A percentile compares a stretch with the other conserved stretches of the same genome.
These are phyloP conservation scores for Teunomyces tritomae DNA, from an alignment of 805 yeast species.

Conservation along the genomic window DNA sequence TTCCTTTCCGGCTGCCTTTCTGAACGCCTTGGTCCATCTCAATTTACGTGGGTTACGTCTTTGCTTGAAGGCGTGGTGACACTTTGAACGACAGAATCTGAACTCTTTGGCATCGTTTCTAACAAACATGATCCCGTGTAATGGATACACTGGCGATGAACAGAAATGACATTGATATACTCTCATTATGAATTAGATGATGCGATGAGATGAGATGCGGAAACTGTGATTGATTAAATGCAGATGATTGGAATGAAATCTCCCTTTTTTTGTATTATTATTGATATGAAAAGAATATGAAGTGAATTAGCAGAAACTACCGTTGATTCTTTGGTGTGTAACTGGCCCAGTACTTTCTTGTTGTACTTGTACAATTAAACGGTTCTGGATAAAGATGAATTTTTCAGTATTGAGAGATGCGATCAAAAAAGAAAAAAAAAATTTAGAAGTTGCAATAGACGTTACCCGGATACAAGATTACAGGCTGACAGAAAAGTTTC, in stretches of 20 bases:
- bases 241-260: not conserved
- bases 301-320: not conserved
- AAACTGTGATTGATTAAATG: not conserved
- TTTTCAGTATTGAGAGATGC: slow-evolving; percentile 2
- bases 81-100: slow-evolving; percentile 94
- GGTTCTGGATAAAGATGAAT: not conserved
- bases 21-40: slow-evolving; percentile 98
- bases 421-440: slow-evolving; percentile 2
- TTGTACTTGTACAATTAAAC: not conserved
- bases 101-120: slow-evolving; percentile 98
- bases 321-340: not conserved
- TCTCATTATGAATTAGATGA: slow-evolving; percentile 54
- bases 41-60: slow-evolving; percentile 98
- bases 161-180: slow-evolving; percentile 92
- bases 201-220: slow-evolving; percentile 1
- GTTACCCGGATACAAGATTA: not conserved
- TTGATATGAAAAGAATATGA: not conserved
- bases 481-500: too few species aligned
- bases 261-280: too few species aligned
- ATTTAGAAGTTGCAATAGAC: not conserved
- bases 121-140: slow-evolving; percentile 94
- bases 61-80: slow-evolving; percentile 96
- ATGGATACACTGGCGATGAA: slow-evolving; percentile 85
- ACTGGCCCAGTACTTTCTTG: not conserved
- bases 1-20: slow-evolving; percentile 98